Evolutionary conservation across 1,284 basidiomycete species (phyloP).

Genomic region (Papiliotrema flavescens): DNA sequence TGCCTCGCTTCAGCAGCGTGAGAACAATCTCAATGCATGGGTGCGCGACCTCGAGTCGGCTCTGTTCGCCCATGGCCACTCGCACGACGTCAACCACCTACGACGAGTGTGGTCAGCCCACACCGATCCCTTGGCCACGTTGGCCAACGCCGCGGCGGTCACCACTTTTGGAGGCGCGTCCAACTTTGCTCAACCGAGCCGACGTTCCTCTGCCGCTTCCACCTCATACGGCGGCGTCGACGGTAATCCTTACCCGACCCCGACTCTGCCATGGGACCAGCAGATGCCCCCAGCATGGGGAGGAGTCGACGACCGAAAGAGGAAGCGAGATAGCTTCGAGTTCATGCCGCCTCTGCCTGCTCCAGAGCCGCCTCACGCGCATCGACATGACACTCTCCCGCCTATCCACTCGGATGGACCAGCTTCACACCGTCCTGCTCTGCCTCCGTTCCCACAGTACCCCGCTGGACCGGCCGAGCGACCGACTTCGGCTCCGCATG

Average conservation of each 20-base stretch:
- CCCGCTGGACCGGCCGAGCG: too few species aligned
- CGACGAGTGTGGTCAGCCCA: conserved; percentile 22
- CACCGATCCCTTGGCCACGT: conserved; percentile 1
- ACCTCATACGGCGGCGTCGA: not conserved
- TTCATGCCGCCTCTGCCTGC: not conserved
- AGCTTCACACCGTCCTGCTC: not conserved
- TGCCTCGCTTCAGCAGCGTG: conserved; percentile 8
- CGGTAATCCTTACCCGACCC: not conserved
- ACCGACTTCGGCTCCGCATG: not conserved
- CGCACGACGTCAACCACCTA: conserved; percentile 26
- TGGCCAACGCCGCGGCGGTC: conserved; percentile 2
- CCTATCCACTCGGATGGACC: not conserved
- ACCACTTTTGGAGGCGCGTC: not conserved
- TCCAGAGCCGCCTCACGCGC: not conserved
- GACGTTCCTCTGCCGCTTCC: not conserved
- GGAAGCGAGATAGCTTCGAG: not conserved
- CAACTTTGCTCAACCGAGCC: not conserved
- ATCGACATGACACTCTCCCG: not conserved
- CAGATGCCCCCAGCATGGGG: not conserved
- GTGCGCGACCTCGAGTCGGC: conserved; percentile 33
- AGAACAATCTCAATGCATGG: conserved; percentile 26
- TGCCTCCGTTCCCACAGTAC: not conserved
- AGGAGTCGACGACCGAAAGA: not conserved
- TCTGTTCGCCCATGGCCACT: conserved; percentile 27
- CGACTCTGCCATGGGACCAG: not conserved